Percentiles rank a stretch among this genome's conserved stretches.
phyloP scores from a whole-genome alignment of 176 grass and related monocot genomes.

The Lolium perenne region DNA sequence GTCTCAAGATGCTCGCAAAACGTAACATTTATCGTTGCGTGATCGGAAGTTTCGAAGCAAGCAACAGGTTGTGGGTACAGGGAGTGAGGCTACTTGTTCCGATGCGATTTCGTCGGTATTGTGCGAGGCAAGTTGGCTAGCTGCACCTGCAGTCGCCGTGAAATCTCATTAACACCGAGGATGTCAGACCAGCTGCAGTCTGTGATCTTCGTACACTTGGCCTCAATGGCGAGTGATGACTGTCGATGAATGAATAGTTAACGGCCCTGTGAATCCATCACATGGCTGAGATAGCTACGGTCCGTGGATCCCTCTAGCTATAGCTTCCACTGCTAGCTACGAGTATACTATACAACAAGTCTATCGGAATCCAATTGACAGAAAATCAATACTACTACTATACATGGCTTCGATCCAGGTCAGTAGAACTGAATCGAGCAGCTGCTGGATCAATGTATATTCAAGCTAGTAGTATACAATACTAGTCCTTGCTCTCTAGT shows the following conservation, averaged over 20 bases:
- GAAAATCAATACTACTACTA: neutral
- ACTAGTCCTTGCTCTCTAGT: too few species aligned
- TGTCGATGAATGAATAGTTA: conserved; percentile 1
- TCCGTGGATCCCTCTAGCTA: neutral
- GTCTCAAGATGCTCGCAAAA: too few species aligned
- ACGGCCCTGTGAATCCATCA: neutral
- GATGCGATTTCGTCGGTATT: neutral
- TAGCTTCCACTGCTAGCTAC: too few species aligned
- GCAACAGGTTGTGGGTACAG: neutral
- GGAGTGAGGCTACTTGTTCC: neutral
- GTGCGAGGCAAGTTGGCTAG: too few species aligned
- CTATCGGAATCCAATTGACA: neutral
- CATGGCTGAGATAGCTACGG: conserved; percentile 45
- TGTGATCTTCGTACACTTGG: neutral
- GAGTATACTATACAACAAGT: too few species aligned
- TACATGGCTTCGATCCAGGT: conserved; percentile 8
- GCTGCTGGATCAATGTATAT: conserved; percentile 6
- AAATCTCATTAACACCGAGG: neutral
- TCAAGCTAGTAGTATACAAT: too few species aligned
- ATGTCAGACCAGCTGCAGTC: neutral
- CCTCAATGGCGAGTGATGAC: neutral
- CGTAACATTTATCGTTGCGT: too few species aligned
- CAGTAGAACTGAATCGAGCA: neutral
- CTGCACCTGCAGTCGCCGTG: neutral
- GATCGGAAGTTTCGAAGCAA: too few species aligned